A percentile compares a stretch with the other conserved stretches of the same genome.
Evolutionary conservation across 305 asterid genomes (phyloP).

Genomic region (Solanum aculeatissimum): DNA sequence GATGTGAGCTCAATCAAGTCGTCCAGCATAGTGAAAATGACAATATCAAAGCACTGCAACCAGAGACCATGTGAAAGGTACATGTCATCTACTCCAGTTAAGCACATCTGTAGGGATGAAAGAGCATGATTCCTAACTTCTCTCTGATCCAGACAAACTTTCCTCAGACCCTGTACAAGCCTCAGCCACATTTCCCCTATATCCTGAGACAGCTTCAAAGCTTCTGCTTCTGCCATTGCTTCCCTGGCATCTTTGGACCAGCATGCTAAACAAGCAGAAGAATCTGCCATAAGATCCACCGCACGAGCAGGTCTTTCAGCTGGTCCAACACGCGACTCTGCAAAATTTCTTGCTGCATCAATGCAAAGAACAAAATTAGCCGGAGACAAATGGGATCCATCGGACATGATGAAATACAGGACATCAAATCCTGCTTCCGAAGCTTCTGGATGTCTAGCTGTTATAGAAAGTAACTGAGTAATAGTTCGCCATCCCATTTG

Average conservation of each 20-base stretch:
- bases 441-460: slow-evolving; percentile 92
- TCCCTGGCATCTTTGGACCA: slow-evolving; percentile 80
- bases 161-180: slow-evolving; percentile 83
- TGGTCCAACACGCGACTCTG: slow-evolving; percentile 93
- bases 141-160: slow-evolving; percentile 90
- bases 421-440: slow-evolving; percentile 96
- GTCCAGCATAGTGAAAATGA: slow-evolving; percentile 78
- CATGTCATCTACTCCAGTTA: slow-evolving; percentile 62
- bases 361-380: slow-evolving; percentile 63
- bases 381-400: slow-evolving; percentile 80
- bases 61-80: slow-evolving; percentile 47
- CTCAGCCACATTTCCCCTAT: slow-evolving; percentile 96
- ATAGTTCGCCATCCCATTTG: slow-evolving; percentile 88
- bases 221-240: slow-evolving; percentile 58
- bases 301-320: slow-evolving; percentile 72
- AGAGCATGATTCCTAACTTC: slow-evolving; percentile 94
- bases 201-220: slow-evolving; percentile 59
- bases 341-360: slow-evolving; percentile 89
- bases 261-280: slow-evolving; percentile 51
- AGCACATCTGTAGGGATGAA: slow-evolving; percentile 60
- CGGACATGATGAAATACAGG: slow-evolving; percentile 68
- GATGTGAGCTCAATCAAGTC: slow-evolving; percentile 86
- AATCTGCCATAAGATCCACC: slow-evolving; percentile 76
- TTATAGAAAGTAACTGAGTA: slow-evolving; percentile 64
- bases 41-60: slow-evolving; percentile 87